Base-by-base conservation (phyloP, 176 grass and related monocot species). In the Neostapfia colusana region DNA sequence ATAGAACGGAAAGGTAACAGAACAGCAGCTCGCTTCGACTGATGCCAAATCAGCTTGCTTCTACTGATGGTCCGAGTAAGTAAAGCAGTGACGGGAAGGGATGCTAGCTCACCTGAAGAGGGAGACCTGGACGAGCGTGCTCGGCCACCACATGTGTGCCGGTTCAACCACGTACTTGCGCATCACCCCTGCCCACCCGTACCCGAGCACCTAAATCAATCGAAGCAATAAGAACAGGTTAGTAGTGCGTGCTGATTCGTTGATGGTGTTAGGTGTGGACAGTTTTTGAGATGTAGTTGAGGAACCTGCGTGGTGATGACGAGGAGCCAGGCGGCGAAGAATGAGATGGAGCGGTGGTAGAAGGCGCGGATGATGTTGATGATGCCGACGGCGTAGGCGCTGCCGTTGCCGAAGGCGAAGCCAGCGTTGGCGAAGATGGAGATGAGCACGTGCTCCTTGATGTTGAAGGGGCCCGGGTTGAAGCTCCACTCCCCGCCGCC, bases 381-480 rank as follows among this genome's bases (percentile, higher is more conserved):
- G 84, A 93, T 89, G 41, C 55, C 57, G 75, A 97, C 87, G 75
- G 88, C 90, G 72, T 97, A 97, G 42, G 94, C 94, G 14, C n/a
- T 68, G 4, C 93, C 93, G 10, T 50, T 77, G 31, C 93, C 93
- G 76, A 89, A 97, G 24, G 93, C 88, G 72, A 58, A 90, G 6
- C 93, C 93, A 71, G 90, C 90, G 67, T 97, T 97, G 79, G 94
- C 94, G 77, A 97, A 97, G 79, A 97, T 97, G 78, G 90, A 93
- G 78, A 97, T 93, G 82, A 97, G 90, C 41, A 97, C 94, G 86
- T 93, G 94, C 88, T 97, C 94, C 93, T 97, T 97, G 65, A 93
- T 88, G 83, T 97, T 93, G 88, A 97, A 97, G 4, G 93, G 93
- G 0, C 94, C 94, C 41, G 94, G 94, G 70, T 97, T 93, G 37